Evolutionary conservation across 768 basidiomycete species (phyloP), one percentile per base, ranked within the genome.

Genomic region (Lactarius sp.): DNA sequence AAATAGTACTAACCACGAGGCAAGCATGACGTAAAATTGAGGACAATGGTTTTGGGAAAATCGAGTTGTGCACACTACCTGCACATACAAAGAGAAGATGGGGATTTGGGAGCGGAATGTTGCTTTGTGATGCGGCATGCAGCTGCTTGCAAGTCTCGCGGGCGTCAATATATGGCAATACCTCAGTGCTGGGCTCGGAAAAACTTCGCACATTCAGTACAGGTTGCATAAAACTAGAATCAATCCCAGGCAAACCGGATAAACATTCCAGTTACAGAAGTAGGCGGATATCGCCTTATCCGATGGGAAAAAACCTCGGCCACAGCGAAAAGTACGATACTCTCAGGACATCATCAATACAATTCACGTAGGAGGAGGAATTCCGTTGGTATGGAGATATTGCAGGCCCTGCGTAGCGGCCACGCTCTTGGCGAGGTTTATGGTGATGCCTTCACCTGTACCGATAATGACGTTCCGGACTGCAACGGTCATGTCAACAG

Each of bases 341-440:
- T 36, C 22, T 33, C 36, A 20, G 18, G 46, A 12, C 51, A 37
- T 47, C 61, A 52, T 33, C 33, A 5, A 20, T 34, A 4, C 9
- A 0, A 16, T 50, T 55, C 39, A 55, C 47, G 18, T n/a, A 14
- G 39, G 3, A 14, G 39, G 3, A 41, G 53, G 49, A 5, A 60
- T 14, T 3, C 59, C 63, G 7, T 56, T 1, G 31, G 13, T 4
- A 4, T 0, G 9, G 63, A 64, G 44, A n/a, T 46, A 60, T 3
- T 37, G 27, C 36, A 64, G 20, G 13, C 50, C 64, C 36, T 60
- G 22, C 4, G 3, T 46, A 6, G 64, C 64, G 41, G 64, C 64
- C 1, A 0, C 2, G 16, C 22, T 22, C 50, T 8, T 65, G 14
- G 59, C 59, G 2, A 27, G 37, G 0, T 0, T 46, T 56, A n/a